Base-by-base conservation (phyloP, 257 asterid genomes). In the Haberlea rhodopensis region DNA sequence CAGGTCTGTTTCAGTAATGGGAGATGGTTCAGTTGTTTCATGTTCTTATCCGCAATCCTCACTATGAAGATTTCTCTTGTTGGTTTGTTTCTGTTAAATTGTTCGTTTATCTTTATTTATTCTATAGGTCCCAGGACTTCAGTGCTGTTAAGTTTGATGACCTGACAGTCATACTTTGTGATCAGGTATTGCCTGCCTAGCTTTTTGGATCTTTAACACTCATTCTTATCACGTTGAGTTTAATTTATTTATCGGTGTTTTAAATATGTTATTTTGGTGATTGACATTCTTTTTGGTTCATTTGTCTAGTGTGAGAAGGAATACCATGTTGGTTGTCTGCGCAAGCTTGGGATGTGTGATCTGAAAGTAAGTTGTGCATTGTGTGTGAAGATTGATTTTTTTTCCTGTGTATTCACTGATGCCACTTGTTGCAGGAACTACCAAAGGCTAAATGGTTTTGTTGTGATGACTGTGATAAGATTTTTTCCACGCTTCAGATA, bases 391-490 rank as follows among this genome's bases (percentile, higher is more conserved):
- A 16, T 4, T 43, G 51, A 11, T 10, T 37, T 11, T 15, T 43
- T 29, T 43, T 62, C 9, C 68, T 34, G 56, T 51, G n/a, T 48
- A 15, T 49, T 49, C 45, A 75, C 69, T 65, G 60, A 70, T 74
- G 59, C 60, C 55, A 28, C 57, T 75, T 78, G 66, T 65, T 59
- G 51, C 85, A 94, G 99, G 97, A 94, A 74, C 95, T 94, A 49
- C 99, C 97, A 0, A 79, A 79, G 60, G 99, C 87, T 80, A 94
- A 90, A 80, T 94, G 99, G 99, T 90, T 94, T 70, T 94, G 99
- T 82, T 76, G 95, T 75, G 73, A 78, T 68, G 91, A 83, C 68
- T 94, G 97, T 84, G 32, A 78, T 76, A 90, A 73, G 75, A 84
- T 90, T 65, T 80, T 84, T 74, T 67, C 34, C 73, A 73, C 78